These are phyloP conservation scores for Spergularia bocconei DNA, from an alignment of 148 eudicot genomes.

Conservation along the genomic window DNA sequence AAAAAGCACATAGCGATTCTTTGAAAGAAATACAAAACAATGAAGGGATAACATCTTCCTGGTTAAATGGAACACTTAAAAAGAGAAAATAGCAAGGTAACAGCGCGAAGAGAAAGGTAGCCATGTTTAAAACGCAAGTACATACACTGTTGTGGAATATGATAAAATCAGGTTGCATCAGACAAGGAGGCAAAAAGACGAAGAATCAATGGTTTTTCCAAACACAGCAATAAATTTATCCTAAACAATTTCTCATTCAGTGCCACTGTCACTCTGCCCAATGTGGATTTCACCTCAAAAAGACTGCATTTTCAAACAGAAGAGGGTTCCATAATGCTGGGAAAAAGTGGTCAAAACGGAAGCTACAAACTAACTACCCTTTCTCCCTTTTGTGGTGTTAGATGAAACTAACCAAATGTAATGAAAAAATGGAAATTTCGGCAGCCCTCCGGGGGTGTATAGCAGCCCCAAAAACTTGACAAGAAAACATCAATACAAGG, in stretches of 20 bases:
- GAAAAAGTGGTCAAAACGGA: too few species aligned
- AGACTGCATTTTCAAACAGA: background rate
- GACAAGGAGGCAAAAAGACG: background rate
- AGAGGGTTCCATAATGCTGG: background rate
- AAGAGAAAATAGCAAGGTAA: too few species aligned
- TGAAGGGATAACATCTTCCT: background rate
- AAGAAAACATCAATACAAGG: too few species aligned
- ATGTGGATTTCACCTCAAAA: background rate
- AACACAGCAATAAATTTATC: background rate
- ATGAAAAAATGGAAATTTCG: too few species aligned
- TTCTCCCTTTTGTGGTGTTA: too few species aligned
- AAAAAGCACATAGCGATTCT: background rate
- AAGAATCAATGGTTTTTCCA: too few species aligned
- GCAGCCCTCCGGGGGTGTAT: too few species aligned
- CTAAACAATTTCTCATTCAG: background rate
- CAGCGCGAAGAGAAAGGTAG: too few species aligned
- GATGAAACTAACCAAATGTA: too few species aligned
- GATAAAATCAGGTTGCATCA: background rate
- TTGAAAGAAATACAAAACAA: background rate
- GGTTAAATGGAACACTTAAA: background rate
- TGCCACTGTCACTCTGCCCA: background rate
- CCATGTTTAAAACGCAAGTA: background rate
- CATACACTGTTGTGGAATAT: background rate
- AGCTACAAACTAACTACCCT: too few species aligned
- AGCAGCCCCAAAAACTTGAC: too few species aligned